phyloP scores from a whole-genome alignment of 495 filamentous ascomycete species.

The Penicillium coprophilum region DNA sequence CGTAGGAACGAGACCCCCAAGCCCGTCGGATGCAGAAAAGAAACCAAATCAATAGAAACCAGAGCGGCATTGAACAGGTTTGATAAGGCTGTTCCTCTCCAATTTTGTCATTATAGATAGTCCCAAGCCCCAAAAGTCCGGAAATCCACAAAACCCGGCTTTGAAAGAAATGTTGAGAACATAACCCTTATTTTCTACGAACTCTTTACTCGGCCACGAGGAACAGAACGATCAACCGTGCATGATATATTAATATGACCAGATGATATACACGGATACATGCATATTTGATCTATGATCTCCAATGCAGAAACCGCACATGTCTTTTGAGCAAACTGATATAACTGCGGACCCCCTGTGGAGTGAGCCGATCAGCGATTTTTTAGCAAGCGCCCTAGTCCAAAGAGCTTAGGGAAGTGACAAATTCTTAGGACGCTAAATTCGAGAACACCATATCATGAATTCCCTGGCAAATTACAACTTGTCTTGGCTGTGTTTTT shows the following conservation, averaged over 20 bases:
- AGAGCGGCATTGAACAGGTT: not conserved
- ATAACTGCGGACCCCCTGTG: conserved; percentile 3
- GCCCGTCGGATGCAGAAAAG: not conserved
- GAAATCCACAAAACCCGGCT: not conserved
- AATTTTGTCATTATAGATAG: not conserved
- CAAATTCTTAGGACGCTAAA: conserved; percentile 5
- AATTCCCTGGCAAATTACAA: conserved; percentile 4
- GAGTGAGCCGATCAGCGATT: conserved; percentile 9
- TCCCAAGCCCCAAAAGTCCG: not conserved
- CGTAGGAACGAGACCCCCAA: not conserved
- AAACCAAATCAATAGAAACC: not conserved
- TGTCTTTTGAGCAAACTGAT: not conserved
- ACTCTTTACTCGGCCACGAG: not conserved
- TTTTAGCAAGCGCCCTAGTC: conserved; percentile 6
- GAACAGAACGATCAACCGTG: not conserved
- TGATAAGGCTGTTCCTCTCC: not conserved
- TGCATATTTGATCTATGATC: conserved; percentile 3
- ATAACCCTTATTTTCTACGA: not conserved
- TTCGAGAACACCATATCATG: not conserved
- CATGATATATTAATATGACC: not conserved
- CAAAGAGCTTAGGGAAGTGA: not conserved
- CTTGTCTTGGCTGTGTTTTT: not conserved
- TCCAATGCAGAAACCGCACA: conserved; percentile 3
- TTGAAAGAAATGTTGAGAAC: not conserved
- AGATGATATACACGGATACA: not conserved